A percentile compares a stretch with the other conserved stretches of the same genome.
Conservation (phyloP, 148 eudicot genomes). For the Chenopodium formosanum region DNA sequence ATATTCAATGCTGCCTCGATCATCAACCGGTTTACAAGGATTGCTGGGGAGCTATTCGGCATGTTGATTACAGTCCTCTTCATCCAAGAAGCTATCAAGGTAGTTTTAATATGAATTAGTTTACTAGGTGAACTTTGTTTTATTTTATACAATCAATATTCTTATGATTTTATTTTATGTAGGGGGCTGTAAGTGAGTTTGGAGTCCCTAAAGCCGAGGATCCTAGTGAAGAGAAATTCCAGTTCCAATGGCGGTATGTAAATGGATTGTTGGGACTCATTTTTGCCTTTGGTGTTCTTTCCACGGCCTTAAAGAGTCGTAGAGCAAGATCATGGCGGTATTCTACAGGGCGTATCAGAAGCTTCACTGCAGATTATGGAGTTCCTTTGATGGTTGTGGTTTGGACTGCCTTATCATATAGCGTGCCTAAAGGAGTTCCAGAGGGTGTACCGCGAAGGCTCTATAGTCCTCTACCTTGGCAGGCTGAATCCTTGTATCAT, state of each 20-base stretch:
- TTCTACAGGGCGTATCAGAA: constrained; percentile 58
- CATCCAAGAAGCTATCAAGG: constrained; percentile 74
- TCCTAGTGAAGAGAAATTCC: constrained; percentile 25
- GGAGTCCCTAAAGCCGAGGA: constrained; percentile 36
- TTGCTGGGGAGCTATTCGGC: constrained; percentile 72
- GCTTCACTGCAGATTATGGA: constrained; percentile 87
- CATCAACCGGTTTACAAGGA: constrained; percentile 57
- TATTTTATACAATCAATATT: not conserved
- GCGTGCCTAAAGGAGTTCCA: constrained; percentile 55
- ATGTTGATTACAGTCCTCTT: constrained; percentile 69
- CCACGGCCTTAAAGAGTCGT: constrained; percentile 55
- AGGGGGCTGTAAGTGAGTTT: constrained; percentile 66
- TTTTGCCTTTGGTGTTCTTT: constrained; percentile 59
- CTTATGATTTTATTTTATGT: not conserved
- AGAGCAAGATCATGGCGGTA: constrained; percentile 72
- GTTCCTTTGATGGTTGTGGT: constrained; percentile 81
- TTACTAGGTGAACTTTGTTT: not conserved
- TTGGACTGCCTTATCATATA: constrained; percentile 72
- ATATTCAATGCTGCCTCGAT: constrained; percentile 51
- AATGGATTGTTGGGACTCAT: constrained; percentile 70
- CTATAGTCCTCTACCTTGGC: constrained; percentile 82
- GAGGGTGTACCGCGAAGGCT: constrained; percentile 82
- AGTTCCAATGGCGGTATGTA: constrained; percentile 62
- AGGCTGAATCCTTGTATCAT: constrained; percentile 57
- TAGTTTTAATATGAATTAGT: constrained; percentile 1